Conservation (phyloP, 768 basidiomycete species). For the Sporobolomyces pararoseus region DNA sequence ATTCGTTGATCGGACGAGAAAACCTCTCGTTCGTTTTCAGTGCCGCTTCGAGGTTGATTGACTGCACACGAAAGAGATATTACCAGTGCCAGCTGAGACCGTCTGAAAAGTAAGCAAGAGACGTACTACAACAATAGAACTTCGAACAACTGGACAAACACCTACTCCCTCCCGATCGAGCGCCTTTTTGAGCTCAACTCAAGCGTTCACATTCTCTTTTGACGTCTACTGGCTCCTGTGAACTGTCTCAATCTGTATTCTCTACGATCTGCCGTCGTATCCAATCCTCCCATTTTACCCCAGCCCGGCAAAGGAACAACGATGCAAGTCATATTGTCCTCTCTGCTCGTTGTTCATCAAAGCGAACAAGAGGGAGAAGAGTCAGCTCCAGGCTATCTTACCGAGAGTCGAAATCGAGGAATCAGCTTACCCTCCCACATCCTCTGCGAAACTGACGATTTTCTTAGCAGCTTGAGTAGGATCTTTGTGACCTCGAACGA, state of each 20-base stretch:
- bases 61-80: too few relatives aligned
- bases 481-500: constrained; percentile 62
- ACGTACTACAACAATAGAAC: too few relatives aligned
- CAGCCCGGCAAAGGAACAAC: constrained; percentile 90
- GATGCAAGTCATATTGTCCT: constrained; percentile 87
- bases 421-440: constrained; percentile 50
- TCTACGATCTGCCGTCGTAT: constrained; percentile 74
- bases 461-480: constrained; percentile 76
- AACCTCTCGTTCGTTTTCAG: too few relatives aligned
- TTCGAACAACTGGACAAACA: too few relatives aligned
- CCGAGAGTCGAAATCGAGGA: background rate
- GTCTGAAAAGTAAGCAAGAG: too few relatives aligned
- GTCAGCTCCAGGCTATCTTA: background rate
- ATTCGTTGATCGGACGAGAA: too few relatives aligned
- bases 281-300: constrained; percentile 73
- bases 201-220: constrained; percentile 49
- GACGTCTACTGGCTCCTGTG: constrained; percentile 48
- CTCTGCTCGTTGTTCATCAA: constrained; percentile 53
- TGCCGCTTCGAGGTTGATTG: too few relatives aligned
- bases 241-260: constrained; percentile 62
- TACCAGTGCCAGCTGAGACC: too few relatives aligned
- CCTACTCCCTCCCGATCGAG: too few relatives aligned
- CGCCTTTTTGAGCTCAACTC: too few relatives aligned
- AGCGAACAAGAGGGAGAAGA: constrained; percentile 1
- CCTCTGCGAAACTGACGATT: constrained; percentile 81